These are phyloP conservation scores for Clavispora vitiphila DNA, from an alignment of 805 yeast genomes.

Conservation along the genomic window DNA sequence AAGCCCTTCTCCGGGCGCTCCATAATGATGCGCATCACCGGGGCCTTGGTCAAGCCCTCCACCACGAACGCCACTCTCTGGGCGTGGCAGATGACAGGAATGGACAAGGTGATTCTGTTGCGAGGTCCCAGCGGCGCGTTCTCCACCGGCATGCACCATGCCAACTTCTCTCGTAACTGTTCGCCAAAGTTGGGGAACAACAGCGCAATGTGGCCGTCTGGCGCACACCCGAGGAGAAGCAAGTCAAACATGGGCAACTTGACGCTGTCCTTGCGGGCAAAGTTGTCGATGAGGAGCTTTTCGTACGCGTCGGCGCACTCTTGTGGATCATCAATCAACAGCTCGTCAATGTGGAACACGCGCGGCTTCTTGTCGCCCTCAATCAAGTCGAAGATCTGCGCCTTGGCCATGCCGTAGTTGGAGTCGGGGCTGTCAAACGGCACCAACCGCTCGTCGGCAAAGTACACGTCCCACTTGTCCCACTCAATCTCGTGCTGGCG, in stretches of 20 bases:
- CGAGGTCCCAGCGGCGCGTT: slow-evolving; percentile 89
- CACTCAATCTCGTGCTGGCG: slow-evolving; percentile 73
- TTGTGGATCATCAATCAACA: slow-evolving; percentile 70
- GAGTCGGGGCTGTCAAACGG: slow-evolving; percentile 79
- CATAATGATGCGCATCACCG: slow-evolving; percentile 83
- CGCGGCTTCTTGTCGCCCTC: slow-evolving; percentile 55
- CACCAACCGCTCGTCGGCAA: slow-evolving; percentile 94
- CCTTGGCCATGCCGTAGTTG: slow-evolving; percentile 84
- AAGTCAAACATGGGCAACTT: slow-evolving; percentile 93
- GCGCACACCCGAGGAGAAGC: slow-evolving; percentile 92
- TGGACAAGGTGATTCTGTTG: slow-evolving; percentile 80
- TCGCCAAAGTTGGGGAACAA: slow-evolving; percentile 86
- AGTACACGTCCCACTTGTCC: slow-evolving; percentile 93
- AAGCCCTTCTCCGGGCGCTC: slow-evolving; percentile 96
- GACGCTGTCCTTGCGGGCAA: slow-evolving; percentile 95
- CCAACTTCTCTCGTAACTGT: slow-evolving; percentile 79
- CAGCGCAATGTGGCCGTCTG: slow-evolving; percentile 98
- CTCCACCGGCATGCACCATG: slow-evolving; percentile 92
- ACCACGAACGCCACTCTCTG: slow-evolving; percentile 91
- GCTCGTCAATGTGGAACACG: slow-evolving; percentile 78
- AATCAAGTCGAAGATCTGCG: slow-evolving; percentile 71
- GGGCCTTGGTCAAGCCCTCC: slow-evolving; percentile 94
- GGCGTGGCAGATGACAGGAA: slow-evolving; percentile 93
- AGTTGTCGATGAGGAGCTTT: slow-evolving; percentile 75
- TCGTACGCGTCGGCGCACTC: slow-evolving; percentile 95